Conservation (phyloP, 2,329 filamentous ascomycete species). For the Botryotinia globosa region DNA sequence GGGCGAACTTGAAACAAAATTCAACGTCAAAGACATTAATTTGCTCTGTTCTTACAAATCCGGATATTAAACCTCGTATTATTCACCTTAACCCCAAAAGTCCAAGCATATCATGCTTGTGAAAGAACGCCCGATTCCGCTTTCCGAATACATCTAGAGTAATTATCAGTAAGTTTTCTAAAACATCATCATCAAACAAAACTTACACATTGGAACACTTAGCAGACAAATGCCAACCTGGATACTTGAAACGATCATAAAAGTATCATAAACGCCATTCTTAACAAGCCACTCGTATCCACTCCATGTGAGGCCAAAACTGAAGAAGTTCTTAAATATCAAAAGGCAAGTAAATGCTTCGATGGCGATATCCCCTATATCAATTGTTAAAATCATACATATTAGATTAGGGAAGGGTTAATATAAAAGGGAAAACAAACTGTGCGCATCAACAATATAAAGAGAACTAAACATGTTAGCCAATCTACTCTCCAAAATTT, state of each 20-base stretch:
- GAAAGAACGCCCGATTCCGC: slow-evolving; percentile 15
- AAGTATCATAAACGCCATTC: slow-evolving; percentile 59
- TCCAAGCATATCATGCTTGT: slow-evolving; percentile 3
- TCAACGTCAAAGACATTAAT: neutral
- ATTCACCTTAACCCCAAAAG: slow-evolving; percentile 5
- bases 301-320: slow-evolving; percentile 78
- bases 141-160: slow-evolving; percentile 11
- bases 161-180: neutral
- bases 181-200: neutral
- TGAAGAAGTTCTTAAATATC: slow-evolving; percentile 94
- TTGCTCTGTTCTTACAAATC: neutral
- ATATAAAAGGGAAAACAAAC: slow-evolving; percentile 48
- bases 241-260: slow-evolving; percentile 70
- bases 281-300: slow-evolving; percentile 79
- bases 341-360: slow-evolving; percentile 88
- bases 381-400: neutral
- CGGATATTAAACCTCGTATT: neutral
- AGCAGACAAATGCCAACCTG: slow-evolving; percentile 74
- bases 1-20: neutral
- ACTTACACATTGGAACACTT: slow-evolving; percentile 77
- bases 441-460: slow-evolving; percentile 91
- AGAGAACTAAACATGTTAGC: slow-evolving; percentile 42
- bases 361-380: slow-evolving; percentile 71
- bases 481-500: neutral
- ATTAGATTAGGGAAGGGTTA: no score